Evolutionary conservation across 164 flowering plant species (phyloP).

Genomic region (Stephania japonica): DNA sequence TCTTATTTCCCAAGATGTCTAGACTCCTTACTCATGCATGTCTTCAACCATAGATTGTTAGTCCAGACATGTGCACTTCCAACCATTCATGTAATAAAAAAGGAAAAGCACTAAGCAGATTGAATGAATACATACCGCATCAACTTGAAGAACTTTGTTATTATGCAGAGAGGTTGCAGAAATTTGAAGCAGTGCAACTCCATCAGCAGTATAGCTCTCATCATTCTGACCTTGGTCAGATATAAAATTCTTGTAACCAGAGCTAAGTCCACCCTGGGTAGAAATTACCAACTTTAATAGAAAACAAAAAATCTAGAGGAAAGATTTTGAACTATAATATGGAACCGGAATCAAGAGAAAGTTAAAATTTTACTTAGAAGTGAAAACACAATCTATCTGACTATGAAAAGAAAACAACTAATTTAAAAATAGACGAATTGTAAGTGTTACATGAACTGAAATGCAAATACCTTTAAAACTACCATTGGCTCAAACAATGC

Average conservation of each 20-base stretch:
- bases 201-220: slow-evolving; percentile 72
- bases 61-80: neutral
- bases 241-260: slow-evolving; percentile 72
- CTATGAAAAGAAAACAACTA: neutral
- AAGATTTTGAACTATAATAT: neutral
- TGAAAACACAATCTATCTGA: neutral
- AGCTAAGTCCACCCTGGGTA: slow-evolving; percentile 87
- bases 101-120: neutral
- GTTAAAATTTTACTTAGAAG: neutral
- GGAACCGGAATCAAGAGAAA: neutral
- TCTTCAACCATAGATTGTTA: too few relatives aligned
- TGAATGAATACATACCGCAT: slow-evolving; percentile 41
- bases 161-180: slow-evolving; percentile 81
- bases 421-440: neutral
- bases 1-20: neutral
- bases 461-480: slow-evolving; percentile 67
- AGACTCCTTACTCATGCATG: too few relatives aligned
- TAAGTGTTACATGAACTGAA: neutral
- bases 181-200: slow-evolving; percentile 75
- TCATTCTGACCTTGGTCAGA: slow-evolving; percentile 74
- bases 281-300: neutral
- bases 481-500: slow-evolving; percentile 96
- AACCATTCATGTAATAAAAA: slow-evolving; percentile 2
- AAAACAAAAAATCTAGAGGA: neutral
- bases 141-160: slow-evolving; percentile 86